Evolutionary conservation across 2,329 filamentous ascomycete species (phyloP), one percentile per base, ranked within the genome.

Genomic region (Ceratocystis cacaofunesta): DNA sequence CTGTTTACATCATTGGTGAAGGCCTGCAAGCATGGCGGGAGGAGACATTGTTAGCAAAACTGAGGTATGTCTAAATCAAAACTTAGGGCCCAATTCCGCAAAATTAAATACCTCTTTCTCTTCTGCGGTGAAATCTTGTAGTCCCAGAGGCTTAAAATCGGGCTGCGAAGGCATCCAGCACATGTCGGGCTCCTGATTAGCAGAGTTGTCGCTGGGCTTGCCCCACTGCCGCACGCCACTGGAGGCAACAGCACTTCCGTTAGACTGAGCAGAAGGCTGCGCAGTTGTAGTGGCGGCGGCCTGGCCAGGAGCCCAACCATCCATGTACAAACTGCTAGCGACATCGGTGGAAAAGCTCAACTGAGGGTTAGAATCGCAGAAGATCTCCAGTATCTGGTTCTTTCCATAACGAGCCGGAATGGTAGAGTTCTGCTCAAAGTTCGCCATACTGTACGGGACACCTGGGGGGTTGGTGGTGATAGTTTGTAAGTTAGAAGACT

Each of bases 1-100:
- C 66, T 67, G 75, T 97, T 99, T 73, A 99, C 91, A 69, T 95
- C 94, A 62, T 83, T 84, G 62, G 85, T 77, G 75, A 96, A 96
- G 69, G 88, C 78, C 88, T 96, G 74, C 52, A 65, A 10, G 17
- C 2, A 52, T 25, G 48, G 46, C 6, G 19, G 15, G 12, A 63
- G 46, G 10, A 36, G 30, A 44, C 6, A 15, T 1, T 2, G 50
- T 63, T 44, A 62, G 57, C 57, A 63, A 43, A 32, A 15, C 36
- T 7, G 61, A 7, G 44, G 22, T 2, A 12, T 25, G 10, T 19
- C 0, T 12, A 19, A 5, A 50, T 32, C 15, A 7, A 15, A 48
- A 32, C 10, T 17, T 17, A 5, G n/a, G 36, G 41, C 7, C 7
- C 15, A 50, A 61, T 17, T n/a, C 7, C 10, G 17, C 17, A 41